phyloP scores from a whole-genome alignment of 2,329 filamentous ascomycete genomes.

The Scorias spongiosa region DNA sequence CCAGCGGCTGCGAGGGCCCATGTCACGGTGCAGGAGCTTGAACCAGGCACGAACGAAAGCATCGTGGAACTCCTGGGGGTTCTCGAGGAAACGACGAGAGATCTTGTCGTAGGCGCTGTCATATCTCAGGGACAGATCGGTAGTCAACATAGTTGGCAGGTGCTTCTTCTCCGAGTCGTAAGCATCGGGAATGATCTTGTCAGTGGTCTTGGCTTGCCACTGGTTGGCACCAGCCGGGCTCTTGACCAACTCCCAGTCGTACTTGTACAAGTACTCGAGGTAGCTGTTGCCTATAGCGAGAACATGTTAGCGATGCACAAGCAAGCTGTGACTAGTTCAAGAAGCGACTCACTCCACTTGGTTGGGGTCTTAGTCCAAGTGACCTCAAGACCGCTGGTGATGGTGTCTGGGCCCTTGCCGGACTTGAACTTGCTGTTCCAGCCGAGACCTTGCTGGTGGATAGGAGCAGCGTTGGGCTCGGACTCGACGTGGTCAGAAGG shows the following conservation, averaged over 20 bases:
- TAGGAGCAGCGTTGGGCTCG: conserved; percentile 49
- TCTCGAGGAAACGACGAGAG: conserved; percentile 50
- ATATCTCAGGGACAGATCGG: conserved; percentile 55
- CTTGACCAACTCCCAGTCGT: conserved; percentile 63
- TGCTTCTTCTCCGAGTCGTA: conserved; percentile 58
- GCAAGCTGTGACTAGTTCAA: no score
- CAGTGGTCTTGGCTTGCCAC: conserved; percentile 57
- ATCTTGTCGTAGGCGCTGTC: conserved; percentile 66
- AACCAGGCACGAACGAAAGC: conserved; percentile 65
- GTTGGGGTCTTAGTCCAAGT: conserved; percentile 64
- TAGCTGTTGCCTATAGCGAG: conserved; percentile 38
- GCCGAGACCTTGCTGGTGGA: conserved; percentile 56
- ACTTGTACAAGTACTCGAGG: conserved; percentile 63
- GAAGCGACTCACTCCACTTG: conserved; percentile 43
- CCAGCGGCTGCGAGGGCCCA: conserved; percentile 57
- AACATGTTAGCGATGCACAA: no score
- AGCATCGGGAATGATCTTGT: conserved; percentile 54
- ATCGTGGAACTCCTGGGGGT: conserved; percentile 54
- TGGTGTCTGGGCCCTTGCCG: conserved; percentile 57
- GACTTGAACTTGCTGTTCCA: conserved; percentile 51
- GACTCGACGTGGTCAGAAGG: conserved; percentile 47
- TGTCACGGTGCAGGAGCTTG: conserved; percentile 69
- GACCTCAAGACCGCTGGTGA: conserved; percentile 64
- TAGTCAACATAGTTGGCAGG: conserved; percentile 61
- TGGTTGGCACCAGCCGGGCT: conserved; percentile 63